A percentile compares a stretch with the other conserved stretches of the same genome.
These are phyloP conservation scores for Kazachstania africana DNA, from an alignment of 805 yeast genomes.

Conservation along the genomic window DNA sequence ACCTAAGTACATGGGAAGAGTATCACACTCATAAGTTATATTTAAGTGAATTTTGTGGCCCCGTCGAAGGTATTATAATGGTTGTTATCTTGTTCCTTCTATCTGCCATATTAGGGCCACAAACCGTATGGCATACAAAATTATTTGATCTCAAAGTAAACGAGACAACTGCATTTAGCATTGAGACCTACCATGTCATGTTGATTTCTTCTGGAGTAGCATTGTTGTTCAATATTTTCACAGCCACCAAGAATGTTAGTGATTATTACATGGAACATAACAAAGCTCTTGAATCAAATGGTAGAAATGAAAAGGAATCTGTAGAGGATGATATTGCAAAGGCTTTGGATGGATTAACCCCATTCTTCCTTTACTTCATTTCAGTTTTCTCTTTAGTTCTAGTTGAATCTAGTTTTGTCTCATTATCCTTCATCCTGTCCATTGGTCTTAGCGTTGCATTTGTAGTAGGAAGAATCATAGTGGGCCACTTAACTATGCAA, in stretches of 20 bases:
- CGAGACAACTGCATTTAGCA: conserved; percentile 8
- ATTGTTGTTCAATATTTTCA: conserved; percentile 51
- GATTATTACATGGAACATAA: conserved; percentile 31
- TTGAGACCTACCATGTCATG: conserved; percentile 36
- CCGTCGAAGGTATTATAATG: conserved; percentile 84
- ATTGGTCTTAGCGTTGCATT: conserved; percentile 74
- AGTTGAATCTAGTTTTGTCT: conserved; percentile 37
- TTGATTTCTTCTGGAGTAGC: conserved; percentile 49
- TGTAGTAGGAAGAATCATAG: conserved; percentile 78
- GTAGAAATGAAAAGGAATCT: conserved; percentile 6
- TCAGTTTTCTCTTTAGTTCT: conserved; percentile 37
- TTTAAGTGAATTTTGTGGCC: conserved; percentile 77
- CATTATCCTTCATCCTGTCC: conserved; percentile 52
- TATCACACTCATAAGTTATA: conserved; percentile 79
- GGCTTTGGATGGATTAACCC: conserved; percentile 49
- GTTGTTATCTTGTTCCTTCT: conserved; percentile 40
- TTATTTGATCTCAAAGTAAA: conserved; percentile 21
- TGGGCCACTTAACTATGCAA: conserved; percentile 76
- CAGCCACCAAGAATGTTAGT: conserved; percentile 55
- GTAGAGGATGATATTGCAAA: conserved; percentile 12
- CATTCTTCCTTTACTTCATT: conserved; percentile 51
- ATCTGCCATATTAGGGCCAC: conserved; percentile 64
- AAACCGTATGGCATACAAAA: conserved; percentile 44
- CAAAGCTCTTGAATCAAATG: conserved; percentile 11
- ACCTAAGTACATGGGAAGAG: conserved; percentile 92